Conservation (phyloP, 2,329 filamentous ascomycete species). For the Cercospora berteroae region DNA sequence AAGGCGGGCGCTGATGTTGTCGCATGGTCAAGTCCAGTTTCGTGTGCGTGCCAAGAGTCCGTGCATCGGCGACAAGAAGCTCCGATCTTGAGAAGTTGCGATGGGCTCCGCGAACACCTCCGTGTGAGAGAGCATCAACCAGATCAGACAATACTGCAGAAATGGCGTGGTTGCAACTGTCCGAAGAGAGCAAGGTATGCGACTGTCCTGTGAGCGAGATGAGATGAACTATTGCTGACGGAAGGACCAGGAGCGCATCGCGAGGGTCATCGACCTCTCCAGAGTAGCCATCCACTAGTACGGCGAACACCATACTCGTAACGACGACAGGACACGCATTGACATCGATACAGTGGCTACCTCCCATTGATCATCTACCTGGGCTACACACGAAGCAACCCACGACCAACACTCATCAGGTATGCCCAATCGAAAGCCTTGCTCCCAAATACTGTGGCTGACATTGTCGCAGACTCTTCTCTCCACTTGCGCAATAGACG, state of each 20-base stretch:
- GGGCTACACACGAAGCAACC: constrained; percentile 92
- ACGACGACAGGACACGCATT: constrained; percentile 10
- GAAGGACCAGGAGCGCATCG: constrained; percentile 80
- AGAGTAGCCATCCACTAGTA: constrained; percentile 96
- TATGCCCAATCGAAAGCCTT: constrained; percentile 34
- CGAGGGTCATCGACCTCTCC: constrained; percentile 91
- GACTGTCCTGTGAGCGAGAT: neutral
- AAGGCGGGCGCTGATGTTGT: constrained; percentile 5
- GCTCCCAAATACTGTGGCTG: constrained; percentile 2
- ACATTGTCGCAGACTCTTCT: constrained; percentile 30
- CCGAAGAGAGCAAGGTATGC: constrained; percentile 92
- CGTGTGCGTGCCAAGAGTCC: constrained; percentile 7
- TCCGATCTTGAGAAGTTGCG: neutral
- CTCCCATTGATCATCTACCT: constrained; percentile 95
- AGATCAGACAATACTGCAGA: constrained; percentile 5
- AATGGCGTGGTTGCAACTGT: constrained; percentile 59
- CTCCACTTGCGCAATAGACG: constrained; percentile 35
- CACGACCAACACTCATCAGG: constrained; percentile 77
- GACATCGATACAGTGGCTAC: constrained; percentile 68
- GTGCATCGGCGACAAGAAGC: constrained; percentile 1
- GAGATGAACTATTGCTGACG: constrained; percentile 29
- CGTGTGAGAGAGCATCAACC: neutral
- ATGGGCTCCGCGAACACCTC: neutral
- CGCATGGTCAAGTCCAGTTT: neutral
- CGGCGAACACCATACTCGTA: constrained; percentile 34